These are phyloP conservation scores for Trichosporon sp. DNA, from an alignment of 1,284 basidiomycete genomes.

Conservation along the genomic window DNA sequence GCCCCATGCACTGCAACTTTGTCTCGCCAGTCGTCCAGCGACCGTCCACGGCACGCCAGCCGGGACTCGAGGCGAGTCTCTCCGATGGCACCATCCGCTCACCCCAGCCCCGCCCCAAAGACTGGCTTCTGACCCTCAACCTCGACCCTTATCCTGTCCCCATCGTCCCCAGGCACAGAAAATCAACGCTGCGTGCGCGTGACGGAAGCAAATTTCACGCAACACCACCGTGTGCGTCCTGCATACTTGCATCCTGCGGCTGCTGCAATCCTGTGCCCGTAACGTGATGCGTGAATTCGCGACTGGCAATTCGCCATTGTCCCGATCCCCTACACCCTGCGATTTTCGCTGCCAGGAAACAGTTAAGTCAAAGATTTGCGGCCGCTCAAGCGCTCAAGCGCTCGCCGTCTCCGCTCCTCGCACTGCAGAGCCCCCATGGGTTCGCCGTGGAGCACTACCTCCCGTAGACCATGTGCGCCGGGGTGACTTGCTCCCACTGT, in stretches of 20 bases:
- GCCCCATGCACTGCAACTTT: slow-evolving; percentile 5
- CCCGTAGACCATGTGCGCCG: background rate
- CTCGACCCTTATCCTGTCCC: background rate
- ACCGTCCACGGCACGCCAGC: slow-evolving; percentile 2
- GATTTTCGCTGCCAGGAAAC: too few species aligned
- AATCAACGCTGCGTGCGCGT: background rate
- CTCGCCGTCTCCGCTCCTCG: background rate
- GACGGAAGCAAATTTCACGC: background rate
- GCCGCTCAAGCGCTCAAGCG: background rate
- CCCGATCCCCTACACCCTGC: background rate
- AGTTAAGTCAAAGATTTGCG: background rate
- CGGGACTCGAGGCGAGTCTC: slow-evolving; percentile 6
- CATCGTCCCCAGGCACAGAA: background rate
- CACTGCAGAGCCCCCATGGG: background rate
- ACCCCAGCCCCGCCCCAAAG: slow-evolving; percentile 7
- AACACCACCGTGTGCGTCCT: background rate
- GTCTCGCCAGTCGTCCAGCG: background rate
- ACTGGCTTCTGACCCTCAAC: background rate
- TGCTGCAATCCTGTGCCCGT: too few species aligned
- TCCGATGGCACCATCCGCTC: slow-evolving; percentile 10
- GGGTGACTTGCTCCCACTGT: background rate
- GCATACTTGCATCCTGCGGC: too few species aligned
- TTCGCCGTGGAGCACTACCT: slow-evolving; percentile 1
- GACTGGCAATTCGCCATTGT: slow-evolving; percentile 1
- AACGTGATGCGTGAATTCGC: background rate